phyloP scores from a whole-genome alignment of 805 yeast genomes.

The Wickerhamiella occidentalis region DNA sequence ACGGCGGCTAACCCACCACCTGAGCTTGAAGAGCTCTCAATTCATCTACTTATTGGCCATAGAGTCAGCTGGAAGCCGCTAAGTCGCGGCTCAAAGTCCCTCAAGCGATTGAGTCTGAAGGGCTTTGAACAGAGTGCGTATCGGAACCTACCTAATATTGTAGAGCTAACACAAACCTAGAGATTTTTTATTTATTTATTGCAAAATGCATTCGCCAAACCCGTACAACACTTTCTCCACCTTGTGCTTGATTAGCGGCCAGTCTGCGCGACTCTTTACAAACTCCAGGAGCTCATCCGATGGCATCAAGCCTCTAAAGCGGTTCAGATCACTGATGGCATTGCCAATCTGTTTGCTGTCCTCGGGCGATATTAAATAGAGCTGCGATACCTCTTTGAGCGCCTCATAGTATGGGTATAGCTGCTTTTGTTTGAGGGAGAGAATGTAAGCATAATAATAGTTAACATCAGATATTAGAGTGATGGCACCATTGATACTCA shows the following conservation, averaged over 20 bases:
- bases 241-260: conserved; percentile 61
- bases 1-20: conserved; percentile 10
- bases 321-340: conserved; percentile 66
- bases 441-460: conserved; percentile 58
- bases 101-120: conserved; percentile 6
- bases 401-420: conserved; percentile 68
- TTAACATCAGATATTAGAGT: conserved; percentile 73
- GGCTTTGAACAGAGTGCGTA: conserved; percentile 7
- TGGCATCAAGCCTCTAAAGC: conserved; percentile 77
- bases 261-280: conserved; percentile 76
- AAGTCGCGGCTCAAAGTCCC: conserved; percentile 5
- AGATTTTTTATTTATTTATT: background rate
- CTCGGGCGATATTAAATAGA: conserved; percentile 57
- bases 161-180: conserved; percentile 1
- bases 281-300: conserved; percentile 93
- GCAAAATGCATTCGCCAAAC: conserved; percentile 37
- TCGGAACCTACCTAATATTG: conserved; percentile 1
- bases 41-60: conserved; percentile 10
- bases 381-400: conserved; percentile 70
- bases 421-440: conserved; percentile 37
- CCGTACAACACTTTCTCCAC: conserved; percentile 97
- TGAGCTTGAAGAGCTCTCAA: background rate
- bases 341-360: conserved; percentile 79
- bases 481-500: conserved; percentile 74
- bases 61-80: conserved; percentile 14